Evolutionary conservation across 179 eudicot genomes (phyloP), one percentile per base, ranked within the genome.

Genomic region (Kewa caespitosa): DNA sequence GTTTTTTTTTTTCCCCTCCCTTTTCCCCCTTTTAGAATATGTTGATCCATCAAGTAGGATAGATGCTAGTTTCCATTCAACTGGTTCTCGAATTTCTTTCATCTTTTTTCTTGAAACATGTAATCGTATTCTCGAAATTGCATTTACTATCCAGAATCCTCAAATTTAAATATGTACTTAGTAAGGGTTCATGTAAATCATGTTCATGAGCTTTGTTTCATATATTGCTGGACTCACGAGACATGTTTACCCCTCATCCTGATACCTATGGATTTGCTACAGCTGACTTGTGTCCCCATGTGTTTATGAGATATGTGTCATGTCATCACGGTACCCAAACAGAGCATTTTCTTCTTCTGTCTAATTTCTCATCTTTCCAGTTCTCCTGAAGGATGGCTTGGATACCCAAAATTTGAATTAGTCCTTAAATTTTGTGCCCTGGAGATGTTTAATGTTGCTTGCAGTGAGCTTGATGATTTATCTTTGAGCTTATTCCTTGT

Each of bases 401-500:
- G 54, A 14, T 23, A 48, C n/a, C n/a, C n/a, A n/a, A n/a, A 14
- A 48, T 48, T 34, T 38, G 27, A 70, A 8, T 17, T 60, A 27
- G 74, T 36, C 38, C 43, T 34, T 37, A 42, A 38, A 60, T 42
- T 38, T 39, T 17, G 28, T 23, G 72, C 34, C 59, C 42, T 22
- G 25, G 18, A 38, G 32, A 59, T 41, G 10, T 1, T 39, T 72
- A 38, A 13, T 77, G 72, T 66, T 67, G 46, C 70, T 77, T 22
- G 61, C 52, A 8, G 71, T 27, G 42, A 60, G 34, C 39, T 59
- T 59, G 12, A 38, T 50, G 43, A 52, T 32, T 69, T 33, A 18
- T 42, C 57, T 34, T 50, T 33, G 71, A 70, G 31, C 18, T 68
- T n/a, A 60, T 57, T 25, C 23, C 11, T 22, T 70, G n/a, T n/a